A percentile compares a stretch with the other conserved stretches of the same genome.
Evolutionary conservation across 352 stramenopile species (phyloP).

Genomic region (Phytophthora tentaculata): DNA sequence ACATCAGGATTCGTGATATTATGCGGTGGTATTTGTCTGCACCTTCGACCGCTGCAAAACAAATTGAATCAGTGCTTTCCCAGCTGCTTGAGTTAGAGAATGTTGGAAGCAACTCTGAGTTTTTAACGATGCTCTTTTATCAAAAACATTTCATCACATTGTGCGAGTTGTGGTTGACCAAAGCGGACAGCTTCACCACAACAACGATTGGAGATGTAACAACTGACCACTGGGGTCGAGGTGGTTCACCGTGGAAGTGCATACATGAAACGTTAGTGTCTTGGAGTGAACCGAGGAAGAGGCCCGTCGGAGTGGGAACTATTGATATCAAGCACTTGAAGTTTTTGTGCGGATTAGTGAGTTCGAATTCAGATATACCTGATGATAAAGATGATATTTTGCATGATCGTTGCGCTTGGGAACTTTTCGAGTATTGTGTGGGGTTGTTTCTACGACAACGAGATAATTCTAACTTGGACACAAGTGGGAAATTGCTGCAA

Average conservation of each 20-base stretch:
- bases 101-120: conserved; percentile 7
- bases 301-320: background rate
- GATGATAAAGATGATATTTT: background rate
- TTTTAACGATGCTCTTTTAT: conserved; percentile 21
- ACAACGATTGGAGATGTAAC: background rate
- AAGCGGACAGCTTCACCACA: background rate
- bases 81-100: conserved; percentile 20
- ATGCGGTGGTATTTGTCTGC: conserved; percentile 19
- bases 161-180: conserved; percentile 1
- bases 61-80: conserved; percentile 16
- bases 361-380: background rate
- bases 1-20: conserved; percentile 18
- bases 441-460: conserved; percentile 13
- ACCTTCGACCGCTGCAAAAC: background rate
- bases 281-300: conserved; percentile 11
- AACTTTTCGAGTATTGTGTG: conserved; percentile 29
- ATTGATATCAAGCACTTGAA: conserved; percentile 38
- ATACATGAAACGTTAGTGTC: conserved; percentile 22
- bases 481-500: background rate
- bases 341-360: conserved; percentile 23
- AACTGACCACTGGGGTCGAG: background rate
- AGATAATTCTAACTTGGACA: background rate
- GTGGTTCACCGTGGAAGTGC: conserved; percentile 18
- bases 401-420: background rate
- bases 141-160: conserved; percentile 27